Conservation (phyloP, 2,329 filamentous ascomycete genomes). For the Zymoseptoria brevis region DNA sequence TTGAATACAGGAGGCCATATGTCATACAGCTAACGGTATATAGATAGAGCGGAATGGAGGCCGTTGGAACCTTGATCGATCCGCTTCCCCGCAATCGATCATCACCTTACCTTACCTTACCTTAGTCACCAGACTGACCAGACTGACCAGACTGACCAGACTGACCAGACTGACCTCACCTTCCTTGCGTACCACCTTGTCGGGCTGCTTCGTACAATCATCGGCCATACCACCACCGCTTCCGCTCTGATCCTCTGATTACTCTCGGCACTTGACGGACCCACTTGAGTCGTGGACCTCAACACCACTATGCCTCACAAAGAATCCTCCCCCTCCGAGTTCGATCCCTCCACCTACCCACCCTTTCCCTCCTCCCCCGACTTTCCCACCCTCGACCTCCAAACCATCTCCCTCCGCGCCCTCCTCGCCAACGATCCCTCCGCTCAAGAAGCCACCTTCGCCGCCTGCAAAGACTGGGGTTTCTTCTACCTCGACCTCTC, state of each 20-base stretch:
- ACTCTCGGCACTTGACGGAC: too few relatives aligned
- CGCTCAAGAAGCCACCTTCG: constrained; percentile 33
- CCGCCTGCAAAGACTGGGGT: constrained; percentile 41
- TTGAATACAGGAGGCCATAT: neutral
- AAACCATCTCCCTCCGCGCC: constrained; percentile 34
- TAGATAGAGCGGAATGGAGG: neutral
- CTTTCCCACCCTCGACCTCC: constrained; percentile 21
- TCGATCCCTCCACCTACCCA: constrained; percentile 30
- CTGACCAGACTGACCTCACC: too few relatives aligned
- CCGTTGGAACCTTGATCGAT: neutral
- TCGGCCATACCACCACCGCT: too few relatives aligned
- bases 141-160: neutral
- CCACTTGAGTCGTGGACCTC: too few relatives aligned
- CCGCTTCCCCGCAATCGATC: neutral
- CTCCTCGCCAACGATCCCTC: constrained; percentile 29
- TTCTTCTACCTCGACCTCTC: constrained; percentile 51
- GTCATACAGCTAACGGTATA: neutral
- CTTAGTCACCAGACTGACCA: too few relatives aligned
- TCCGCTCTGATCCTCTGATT: too few relatives aligned
- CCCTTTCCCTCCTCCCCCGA: constrained; percentile 32
- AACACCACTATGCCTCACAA: constrained; percentile 24
- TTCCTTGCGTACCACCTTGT: too few relatives aligned
- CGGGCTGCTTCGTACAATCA: too few relatives aligned
- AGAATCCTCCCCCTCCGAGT: constrained; percentile 21
- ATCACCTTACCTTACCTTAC: too few relatives aligned